These are phyloP conservation scores for Solanum appendiculatum DNA, from an alignment of 257 asterid genomes.

Conservation along the genomic window DNA sequence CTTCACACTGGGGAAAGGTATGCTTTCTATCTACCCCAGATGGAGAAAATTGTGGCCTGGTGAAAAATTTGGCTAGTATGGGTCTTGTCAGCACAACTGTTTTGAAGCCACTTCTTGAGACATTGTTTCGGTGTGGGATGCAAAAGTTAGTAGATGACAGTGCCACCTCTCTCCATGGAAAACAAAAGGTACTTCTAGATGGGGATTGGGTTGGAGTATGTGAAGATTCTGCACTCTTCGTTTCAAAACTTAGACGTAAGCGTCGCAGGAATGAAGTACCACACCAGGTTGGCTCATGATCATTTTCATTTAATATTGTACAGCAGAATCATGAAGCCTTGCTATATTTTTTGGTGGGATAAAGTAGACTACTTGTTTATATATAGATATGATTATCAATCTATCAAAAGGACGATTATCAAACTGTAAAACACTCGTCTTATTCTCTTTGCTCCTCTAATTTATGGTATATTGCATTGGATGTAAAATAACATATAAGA, in stretches of 20 bases:
- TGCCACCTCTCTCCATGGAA: constrained; percentile 28
- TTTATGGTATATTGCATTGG: neutral
- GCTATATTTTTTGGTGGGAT: neutral
- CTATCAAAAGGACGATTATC: neutral
- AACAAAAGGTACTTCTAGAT: constrained; percentile 64
- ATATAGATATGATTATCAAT: neutral
- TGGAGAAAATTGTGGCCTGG: constrained; percentile 97
- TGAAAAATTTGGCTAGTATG: constrained; percentile 79
- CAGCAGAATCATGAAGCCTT: neutral
- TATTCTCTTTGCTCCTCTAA: neutral
- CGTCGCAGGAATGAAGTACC: constrained; percentile 64
- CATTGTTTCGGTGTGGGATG: constrained; percentile 63
- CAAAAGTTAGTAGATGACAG: constrained; percentile 48
- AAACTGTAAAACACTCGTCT: neutral
- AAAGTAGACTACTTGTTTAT: neutral
- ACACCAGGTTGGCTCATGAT: constrained; percentile 45
- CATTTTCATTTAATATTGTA: constrained; percentile 11
- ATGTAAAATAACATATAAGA: neutral
- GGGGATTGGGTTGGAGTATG: constrained; percentile 92
- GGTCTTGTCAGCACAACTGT: constrained; percentile 69
- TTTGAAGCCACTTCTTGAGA: constrained; percentile 35
- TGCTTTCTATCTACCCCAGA: constrained; percentile 94
- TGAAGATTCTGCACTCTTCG: constrained; percentile 61
- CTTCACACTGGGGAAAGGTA: constrained; percentile 95
- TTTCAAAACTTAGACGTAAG: constrained; percentile 50